Evolutionary conservation across 2,329 filamentous ascomycete species (phyloP).

Genomic region (Grosmannia huntii): DNA sequence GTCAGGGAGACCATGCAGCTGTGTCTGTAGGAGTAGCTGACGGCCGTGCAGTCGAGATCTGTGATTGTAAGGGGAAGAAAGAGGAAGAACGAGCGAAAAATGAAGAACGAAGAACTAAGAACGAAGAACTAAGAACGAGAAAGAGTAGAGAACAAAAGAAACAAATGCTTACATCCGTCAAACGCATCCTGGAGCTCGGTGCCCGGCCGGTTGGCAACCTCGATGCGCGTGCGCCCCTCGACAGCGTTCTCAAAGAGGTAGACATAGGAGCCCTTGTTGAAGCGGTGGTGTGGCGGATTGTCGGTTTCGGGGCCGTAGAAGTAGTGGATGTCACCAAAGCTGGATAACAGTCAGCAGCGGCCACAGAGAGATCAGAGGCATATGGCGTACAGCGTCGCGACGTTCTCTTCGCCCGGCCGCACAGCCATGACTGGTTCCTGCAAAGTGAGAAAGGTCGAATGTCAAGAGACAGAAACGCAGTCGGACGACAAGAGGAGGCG

Average conservation of each 20-base stretch:
- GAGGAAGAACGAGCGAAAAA: background rate
- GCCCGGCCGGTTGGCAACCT: conserved; percentile 64
- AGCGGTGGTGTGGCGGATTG: conserved; percentile 64
- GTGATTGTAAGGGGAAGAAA: background rate
- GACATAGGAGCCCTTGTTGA: conserved; percentile 68
- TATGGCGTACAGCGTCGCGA: conserved; percentile 30
- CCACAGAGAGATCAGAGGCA: background rate
- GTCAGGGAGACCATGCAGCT: conserved; percentile 56
- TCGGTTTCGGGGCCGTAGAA: conserved; percentile 57
- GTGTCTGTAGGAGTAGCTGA: conserved; percentile 64
- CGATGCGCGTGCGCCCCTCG: conserved; percentile 55
- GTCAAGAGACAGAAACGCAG: background rate
- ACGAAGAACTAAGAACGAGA: too few relatives aligned
- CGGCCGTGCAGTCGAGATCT: conserved; percentile 53
- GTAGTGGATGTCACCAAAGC: conserved; percentile 69
- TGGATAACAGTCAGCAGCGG: conserved; percentile 19
- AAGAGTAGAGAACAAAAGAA: too few relatives aligned
- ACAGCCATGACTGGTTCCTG: conserved; percentile 24
- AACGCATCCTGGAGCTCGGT: conserved; percentile 70
- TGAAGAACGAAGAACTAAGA: background rate
- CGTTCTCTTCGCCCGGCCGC: conserved; percentile 32
- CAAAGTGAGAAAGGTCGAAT: background rate
- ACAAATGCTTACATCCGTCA: conserved; percentile 48
- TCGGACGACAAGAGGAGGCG: background rate
- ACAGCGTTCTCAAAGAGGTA: conserved; percentile 66